A percentile compares a stretch with the other conserved stretches of the same genome.
Evolutionary conservation across 2,329 filamentous ascomycete genomes (phyloP).

Genomic region (Talaromyces pinophilus): DNA sequence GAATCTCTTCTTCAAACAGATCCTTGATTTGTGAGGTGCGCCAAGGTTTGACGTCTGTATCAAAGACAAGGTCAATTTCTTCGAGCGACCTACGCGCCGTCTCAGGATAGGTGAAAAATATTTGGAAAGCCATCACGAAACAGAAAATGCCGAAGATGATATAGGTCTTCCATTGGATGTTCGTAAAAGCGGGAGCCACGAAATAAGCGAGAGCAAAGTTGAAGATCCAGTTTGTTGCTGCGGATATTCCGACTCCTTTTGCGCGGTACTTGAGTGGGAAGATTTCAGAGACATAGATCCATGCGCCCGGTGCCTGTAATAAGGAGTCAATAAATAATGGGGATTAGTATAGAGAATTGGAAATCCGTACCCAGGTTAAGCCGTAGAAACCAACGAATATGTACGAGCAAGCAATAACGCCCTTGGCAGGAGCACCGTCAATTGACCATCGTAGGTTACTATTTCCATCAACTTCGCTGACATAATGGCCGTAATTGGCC

Average conservation of each 20-base stretch:
- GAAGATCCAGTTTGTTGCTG: conserved; percentile 64
- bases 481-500: conserved; percentile 50
- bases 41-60: conserved; percentile 37
- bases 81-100: conserved; percentile 72
- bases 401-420: conserved; percentile 66
- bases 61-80: conserved; percentile 73
- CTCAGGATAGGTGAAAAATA: conserved; percentile 67
- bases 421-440: conserved; percentile 53
- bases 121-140: conserved; percentile 66
- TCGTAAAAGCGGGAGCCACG: conserved; percentile 60
- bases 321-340: not conserved
- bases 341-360: too few relatives aligned
- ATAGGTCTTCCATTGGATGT: conserved; percentile 47
- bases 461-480: conserved; percentile 51
- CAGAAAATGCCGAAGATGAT: conserved; percentile 69
- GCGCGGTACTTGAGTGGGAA: conserved; percentile 65
- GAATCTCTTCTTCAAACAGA: conserved; percentile 31
- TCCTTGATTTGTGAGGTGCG: conserved; percentile 29
- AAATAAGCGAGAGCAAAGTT: conserved; percentile 59
- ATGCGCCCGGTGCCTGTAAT: conserved; percentile 55
- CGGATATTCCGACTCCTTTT: conserved; percentile 63
- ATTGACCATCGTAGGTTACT: conserved; percentile 51
- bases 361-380: conserved; percentile 41
- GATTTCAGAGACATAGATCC: conserved; percentile 64
- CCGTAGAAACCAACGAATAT: conserved; percentile 44